Conservation (phyloP, 1,284 basidiomycete genomes). For the Ganoderma multipileum region DNA sequence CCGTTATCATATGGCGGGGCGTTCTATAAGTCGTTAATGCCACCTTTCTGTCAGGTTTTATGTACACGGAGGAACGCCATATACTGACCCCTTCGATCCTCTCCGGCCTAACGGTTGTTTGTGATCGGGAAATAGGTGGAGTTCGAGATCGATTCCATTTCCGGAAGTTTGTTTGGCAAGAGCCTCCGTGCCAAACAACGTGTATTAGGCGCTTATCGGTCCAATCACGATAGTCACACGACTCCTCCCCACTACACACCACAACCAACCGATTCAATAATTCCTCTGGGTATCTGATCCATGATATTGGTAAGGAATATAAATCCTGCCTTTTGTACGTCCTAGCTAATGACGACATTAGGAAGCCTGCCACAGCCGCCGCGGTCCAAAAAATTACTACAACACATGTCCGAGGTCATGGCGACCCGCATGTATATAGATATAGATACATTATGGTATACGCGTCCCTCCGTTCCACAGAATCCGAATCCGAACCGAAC, state of each 20-base stretch:
- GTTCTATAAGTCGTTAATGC: too few relatives aligned
- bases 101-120: neutral
- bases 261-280: neutral
- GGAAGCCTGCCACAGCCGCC: neutral
- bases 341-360: neutral
- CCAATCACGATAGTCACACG: neutral
- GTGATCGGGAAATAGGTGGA: neutral
- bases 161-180: slow-evolving; percentile 18
- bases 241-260: neutral
- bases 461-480: neutral
- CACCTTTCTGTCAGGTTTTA: too few relatives aligned
- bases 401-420: slow-evolving; percentile 2
- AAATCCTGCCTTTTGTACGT: neutral
- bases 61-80: too few relatives aligned
- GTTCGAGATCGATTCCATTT: neutral
- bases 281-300: neutral
- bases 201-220: neutral
- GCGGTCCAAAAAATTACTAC: neutral
- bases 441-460: slow-evolving; percentile 14
- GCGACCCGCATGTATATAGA: slow-evolving; percentile 7
- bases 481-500: neutral
- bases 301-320: neutral
- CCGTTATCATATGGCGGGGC: too few relatives aligned
- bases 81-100: too few relatives aligned
- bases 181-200: slow-evolving; percentile 21